Evolutionary conservation across 75 land plant species (phyloP).

Genomic region (Sequoiadendron giganteum): DNA sequence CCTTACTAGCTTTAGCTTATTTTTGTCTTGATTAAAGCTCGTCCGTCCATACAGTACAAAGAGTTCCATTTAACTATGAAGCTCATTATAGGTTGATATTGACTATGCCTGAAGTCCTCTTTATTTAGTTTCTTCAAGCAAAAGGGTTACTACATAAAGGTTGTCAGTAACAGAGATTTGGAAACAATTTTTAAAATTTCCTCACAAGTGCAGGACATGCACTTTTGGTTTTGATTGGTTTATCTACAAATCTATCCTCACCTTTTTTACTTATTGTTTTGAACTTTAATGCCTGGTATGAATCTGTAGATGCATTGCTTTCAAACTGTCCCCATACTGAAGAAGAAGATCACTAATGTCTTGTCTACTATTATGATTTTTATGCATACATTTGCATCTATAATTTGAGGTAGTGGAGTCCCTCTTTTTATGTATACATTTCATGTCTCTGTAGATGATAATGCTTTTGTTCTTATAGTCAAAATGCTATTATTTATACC

Average conservation of each 20-base stretch:
- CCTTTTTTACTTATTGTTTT: not conserved
- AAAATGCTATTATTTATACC: not conserved
- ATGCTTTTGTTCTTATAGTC: not conserved
- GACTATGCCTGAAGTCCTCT: not conserved
- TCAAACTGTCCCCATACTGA: conserved; percentile 8
- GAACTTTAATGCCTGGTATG: conserved; percentile 9
- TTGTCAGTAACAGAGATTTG: not conserved
- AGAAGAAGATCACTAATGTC: conserved; percentile 8
- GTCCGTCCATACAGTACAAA: not conserved
- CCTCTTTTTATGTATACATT: not conserved
- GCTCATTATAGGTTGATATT: not conserved
- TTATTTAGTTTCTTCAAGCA: not conserved
- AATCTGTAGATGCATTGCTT: conserved; percentile 2
- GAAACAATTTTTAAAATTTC: not conserved
- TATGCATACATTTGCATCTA: not conserved
- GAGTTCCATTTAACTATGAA: not conserved
- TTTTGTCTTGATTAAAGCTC: not conserved
- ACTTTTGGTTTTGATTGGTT: not conserved
- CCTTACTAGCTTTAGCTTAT: not conserved
- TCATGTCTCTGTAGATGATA: not conserved
- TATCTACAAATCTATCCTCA: not conserved
- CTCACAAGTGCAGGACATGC: not conserved
- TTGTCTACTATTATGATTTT: not conserved
- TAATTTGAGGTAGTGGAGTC: not conserved
- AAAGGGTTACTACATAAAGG: not conserved